Evolutionary conservation across 2,329 filamentous ascomycete species (phyloP), one percentile per base, ranked within the genome.

Genomic region (Paracoccidioides lutzii): DNA sequence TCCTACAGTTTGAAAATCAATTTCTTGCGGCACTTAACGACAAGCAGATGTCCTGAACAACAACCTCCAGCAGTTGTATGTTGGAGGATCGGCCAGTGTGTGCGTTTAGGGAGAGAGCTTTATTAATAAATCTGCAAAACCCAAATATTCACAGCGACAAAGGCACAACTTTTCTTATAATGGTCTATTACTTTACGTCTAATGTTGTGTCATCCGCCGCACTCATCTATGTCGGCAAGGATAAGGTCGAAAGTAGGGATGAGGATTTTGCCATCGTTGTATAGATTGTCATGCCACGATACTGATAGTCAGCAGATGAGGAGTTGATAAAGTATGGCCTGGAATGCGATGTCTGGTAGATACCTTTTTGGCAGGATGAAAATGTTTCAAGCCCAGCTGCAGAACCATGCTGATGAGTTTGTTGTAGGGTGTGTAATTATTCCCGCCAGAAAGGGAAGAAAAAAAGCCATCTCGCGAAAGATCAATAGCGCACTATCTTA

Each of bases 141-240:
- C 22, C 22, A 14, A 33, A 6, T 15, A 30, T 32, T 14, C 33
- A 46, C 28, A 28, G 1, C 44, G 7, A 2, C 9, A 30, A 44
- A 9, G 30, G 22, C n/a, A 32, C 22, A 35, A 15, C 28, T 32
- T 22, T 22, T 22, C 22, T 30, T 49, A 71, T 66, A 33, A 94
- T 98, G 93, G 93, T 98, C 49, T 95, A 87, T 75, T 97, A 97
- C 72, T 97, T 93, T 71, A 93, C 84, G 0, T 97, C 91, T 32
- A 91, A 81, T 59, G 82, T 83, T 44, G 88, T 95, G 42, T 79
- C 84, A 10, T 91, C 93, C 1, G 70, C 89, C 37, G 91, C 89
- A 44, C 90, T 85, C 69, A 83, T 98, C 67, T 98, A 98, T 70
- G 89, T 96, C 58, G 93, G 93, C 72, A 98, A 97, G 73, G 93